Conservation (phyloP, 345 rosid genomes). For the Melaleuca alternifolia region DNA sequence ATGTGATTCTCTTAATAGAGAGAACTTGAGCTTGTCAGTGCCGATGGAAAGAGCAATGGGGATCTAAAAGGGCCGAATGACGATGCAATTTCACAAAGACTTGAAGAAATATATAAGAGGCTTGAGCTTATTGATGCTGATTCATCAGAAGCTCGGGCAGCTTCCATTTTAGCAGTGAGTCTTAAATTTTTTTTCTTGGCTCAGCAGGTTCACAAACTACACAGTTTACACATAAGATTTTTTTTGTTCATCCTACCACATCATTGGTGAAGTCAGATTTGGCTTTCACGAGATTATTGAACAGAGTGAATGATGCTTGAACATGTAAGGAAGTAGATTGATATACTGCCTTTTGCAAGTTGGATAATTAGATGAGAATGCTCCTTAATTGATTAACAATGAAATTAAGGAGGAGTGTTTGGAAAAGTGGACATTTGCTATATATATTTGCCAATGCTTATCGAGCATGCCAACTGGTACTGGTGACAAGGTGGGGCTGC, state of each 20-base stretch:
- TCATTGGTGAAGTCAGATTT: not conserved
- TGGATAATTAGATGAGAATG: not conserved
- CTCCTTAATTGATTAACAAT: not conserved
- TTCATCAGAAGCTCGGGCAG: conserved; percentile 94
- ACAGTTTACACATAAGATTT: not conserved
- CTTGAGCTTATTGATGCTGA: conserved; percentile 88
- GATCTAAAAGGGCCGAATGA: conserved; percentile 33
- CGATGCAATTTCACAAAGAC: conserved; percentile 57
- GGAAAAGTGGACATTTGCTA: not conserved
- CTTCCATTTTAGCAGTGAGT: conserved; percentile 93
- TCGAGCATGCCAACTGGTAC: not conserved
- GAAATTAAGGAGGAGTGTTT: not conserved
- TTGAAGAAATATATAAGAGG: conserved; percentile 87
- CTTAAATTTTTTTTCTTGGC: not conserved
- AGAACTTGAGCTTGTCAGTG: conserved; percentile 54
- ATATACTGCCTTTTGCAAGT: not conserved
- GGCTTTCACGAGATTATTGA: not conserved
- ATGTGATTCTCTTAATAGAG: conserved; percentile 25
- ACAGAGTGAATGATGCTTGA: not conserved
- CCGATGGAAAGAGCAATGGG: conserved; percentile 30
- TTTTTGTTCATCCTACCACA: not conserved
- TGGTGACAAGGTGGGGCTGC: not conserved
- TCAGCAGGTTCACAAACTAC: not conserved
- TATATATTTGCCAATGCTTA: not conserved
- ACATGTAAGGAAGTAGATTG: not conserved